phyloP scores from a whole-genome alignment of 495 filamentous ascomycete species.

The Penicillium tannophilum region DNA sequence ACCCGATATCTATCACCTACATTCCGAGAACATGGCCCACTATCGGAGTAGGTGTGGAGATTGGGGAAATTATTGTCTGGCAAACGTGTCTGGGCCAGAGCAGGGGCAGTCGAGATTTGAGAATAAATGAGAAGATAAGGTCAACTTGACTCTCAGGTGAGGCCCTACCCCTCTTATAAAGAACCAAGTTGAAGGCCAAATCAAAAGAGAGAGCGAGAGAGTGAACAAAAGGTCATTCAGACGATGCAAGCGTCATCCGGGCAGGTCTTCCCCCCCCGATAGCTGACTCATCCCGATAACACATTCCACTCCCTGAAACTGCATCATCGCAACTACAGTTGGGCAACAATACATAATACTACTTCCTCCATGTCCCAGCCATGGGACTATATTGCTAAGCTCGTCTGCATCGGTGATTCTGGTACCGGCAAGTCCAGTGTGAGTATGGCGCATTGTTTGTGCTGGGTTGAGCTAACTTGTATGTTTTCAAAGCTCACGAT shows the following conservation, averaged over 20 bases:
- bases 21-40: slow-evolving; percentile 91
- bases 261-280: slow-evolving; percentile 31
- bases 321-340: not conserved
- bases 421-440: slow-evolving; percentile 88
- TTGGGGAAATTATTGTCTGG: slow-evolving; percentile 9
- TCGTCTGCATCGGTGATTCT: slow-evolving; percentile 94
- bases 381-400: slow-evolving; percentile 99
- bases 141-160: slow-evolving; percentile 2
- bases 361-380: slow-evolving; percentile 66
- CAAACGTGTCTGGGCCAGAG: not conserved
- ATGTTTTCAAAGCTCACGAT: slow-evolving; percentile 68
- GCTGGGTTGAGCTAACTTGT: slow-evolving; percentile 10
- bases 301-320: slow-evolving; percentile 7
- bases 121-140: not conserved
- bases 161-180: slow-evolving; percentile 2
- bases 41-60: slow-evolving; percentile 23
- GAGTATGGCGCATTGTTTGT: slow-evolving; percentile 24
- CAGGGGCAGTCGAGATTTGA: not conserved
- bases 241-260: slow-evolving; percentile 43
- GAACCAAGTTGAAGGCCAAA: not conserved
- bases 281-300: slow-evolving; percentile 44
- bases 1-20: slow-evolving; percentile 55
- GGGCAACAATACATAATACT: slow-evolving; percentile 13
- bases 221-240: slow-evolving; percentile 21
- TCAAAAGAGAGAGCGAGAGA: not conserved